Evolutionary conservation across 768 basidiomycete species (phyloP).

Genomic region (Xerocomus brunneocitrinus): DNA sequence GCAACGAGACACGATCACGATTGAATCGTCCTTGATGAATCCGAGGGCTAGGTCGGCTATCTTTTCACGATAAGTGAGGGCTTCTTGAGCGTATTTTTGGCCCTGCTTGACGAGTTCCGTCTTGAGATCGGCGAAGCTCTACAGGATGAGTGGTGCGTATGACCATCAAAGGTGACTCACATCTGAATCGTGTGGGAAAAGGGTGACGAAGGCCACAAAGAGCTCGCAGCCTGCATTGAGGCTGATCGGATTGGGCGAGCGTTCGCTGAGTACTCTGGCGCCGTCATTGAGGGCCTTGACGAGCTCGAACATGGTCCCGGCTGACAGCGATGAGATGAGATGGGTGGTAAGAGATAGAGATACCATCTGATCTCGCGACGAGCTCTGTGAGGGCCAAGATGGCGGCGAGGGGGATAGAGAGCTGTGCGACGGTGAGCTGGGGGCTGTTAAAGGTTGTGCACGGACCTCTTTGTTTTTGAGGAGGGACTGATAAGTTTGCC

Average conservation of each 20-base stretch:
- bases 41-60: conserved; percentile 86
- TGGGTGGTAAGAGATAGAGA: conserved; percentile 20
- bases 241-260: conserved; percentile 75
- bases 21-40: conserved; percentile 94
- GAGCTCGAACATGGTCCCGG: conserved; percentile 91
- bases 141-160: conserved; percentile 5
- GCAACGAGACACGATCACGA: conserved; percentile 45
- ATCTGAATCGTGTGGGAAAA: conserved; percentile 75
- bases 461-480: conserved; percentile 64
- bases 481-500: conserved; percentile 52
- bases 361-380: conserved; percentile 75
- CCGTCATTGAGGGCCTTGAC: conserved; percentile 78
- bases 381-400: conserved; percentile 81
- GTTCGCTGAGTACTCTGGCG: conserved; percentile 55
- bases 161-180: conserved; percentile 41
- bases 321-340: conserved; percentile 35
- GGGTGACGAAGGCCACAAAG: conserved; percentile 85
- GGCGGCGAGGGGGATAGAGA: conserved; percentile 82
- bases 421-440: conserved; percentile 34
- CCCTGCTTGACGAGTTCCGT: conserved; percentile 79
- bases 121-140: conserved; percentile 86
- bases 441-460: not conserved
- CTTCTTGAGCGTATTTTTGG: conserved; percentile 68
- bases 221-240: conserved; percentile 87
- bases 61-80: conserved; percentile 80